A percentile compares a stretch with the other conserved stretches of the same genome.
Conservation (phyloP, 2,329 filamentous ascomycete species). For the Trichoderma koningii region DNA sequence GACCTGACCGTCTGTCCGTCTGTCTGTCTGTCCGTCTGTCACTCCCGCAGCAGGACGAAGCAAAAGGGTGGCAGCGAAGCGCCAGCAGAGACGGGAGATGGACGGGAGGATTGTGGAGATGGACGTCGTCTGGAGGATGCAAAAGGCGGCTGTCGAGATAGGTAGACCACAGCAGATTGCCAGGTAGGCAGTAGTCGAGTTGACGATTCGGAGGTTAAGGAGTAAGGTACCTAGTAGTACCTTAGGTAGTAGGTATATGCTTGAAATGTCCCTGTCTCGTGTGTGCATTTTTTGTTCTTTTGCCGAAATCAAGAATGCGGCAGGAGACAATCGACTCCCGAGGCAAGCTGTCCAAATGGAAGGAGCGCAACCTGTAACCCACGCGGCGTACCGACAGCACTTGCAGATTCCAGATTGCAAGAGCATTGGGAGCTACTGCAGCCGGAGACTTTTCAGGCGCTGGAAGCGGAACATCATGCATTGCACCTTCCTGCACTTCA, state of each 20-base stretch:
- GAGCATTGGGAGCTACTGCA: not conserved
- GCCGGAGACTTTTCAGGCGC: not conserved
- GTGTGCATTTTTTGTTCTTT: not conserved
- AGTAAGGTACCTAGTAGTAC: no score
- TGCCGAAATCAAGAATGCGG: conserved; percentile 3
- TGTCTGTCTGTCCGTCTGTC: not conserved
- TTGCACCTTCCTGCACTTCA: no score
- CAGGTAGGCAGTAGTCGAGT: not conserved
- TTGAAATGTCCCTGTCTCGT: not conserved
- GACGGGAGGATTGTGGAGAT: conserved; percentile 21
- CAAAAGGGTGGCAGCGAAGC: conserved; percentile 17
- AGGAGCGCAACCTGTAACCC: no score
- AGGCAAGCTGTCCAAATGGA: not conserved
- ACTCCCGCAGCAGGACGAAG: conserved; percentile 12
- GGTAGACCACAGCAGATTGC: not conserved
- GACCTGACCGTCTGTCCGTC: not conserved
- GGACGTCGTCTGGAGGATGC: not conserved
- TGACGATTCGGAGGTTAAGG: not conserved
- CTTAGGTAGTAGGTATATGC: not conserved
- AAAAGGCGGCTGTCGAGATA: not conserved
- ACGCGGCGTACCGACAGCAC: no score
- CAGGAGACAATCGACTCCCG: not conserved
- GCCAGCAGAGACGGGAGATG: not conserved
- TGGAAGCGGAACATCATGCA: not conserved
- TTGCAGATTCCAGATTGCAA: no score